Evolutionary conservation across 768 basidiomycete genomes (phyloP).

Genomic region (Lentinula edodes): DNA sequence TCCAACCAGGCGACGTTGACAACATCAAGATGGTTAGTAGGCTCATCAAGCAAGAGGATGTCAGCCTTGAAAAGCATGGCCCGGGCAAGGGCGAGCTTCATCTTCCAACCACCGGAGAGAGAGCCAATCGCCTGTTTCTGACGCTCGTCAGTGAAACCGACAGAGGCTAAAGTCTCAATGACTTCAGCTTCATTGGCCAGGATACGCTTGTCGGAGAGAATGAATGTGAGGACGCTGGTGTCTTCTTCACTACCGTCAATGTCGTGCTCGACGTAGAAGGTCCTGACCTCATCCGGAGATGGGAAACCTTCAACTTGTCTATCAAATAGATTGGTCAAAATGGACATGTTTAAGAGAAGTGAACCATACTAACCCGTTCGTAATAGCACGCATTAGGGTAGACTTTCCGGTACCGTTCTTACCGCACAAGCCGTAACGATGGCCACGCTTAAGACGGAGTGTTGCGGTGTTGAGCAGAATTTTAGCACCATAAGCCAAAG

Average conservation of each 20-base stretch:
- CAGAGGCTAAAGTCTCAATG: conserved; percentile 77
- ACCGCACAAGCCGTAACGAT: conserved; percentile 97
- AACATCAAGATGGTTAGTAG: conserved; percentile 95
- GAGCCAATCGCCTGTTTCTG: conserved; percentile 83
- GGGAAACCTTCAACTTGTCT: conserved; percentile 97
- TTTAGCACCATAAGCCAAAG: conserved; percentile 97
- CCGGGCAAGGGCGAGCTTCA: conserved; percentile 96
- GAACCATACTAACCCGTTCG: conserved; percentile 53
- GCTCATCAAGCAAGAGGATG: conserved; percentile 93
- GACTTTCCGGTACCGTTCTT: conserved; percentile 99
- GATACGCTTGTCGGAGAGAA: conserved; percentile 80
- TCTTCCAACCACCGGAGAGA: conserved; percentile 99
- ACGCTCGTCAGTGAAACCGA: conserved; percentile 87
- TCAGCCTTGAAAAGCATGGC: conserved; percentile 99
- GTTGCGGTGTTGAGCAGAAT: conserved; percentile 94
- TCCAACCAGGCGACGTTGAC: conserved; percentile 98
- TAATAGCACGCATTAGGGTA: conserved; percentile 89
- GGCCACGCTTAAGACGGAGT: conserved; percentile 96
- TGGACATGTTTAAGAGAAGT: conserved; percentile 12
- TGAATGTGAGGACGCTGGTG: conserved; percentile 86
- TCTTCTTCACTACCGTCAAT: conserved; percentile 94
- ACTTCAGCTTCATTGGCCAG: conserved; percentile 63
- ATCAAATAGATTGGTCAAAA: conserved; percentile 23
- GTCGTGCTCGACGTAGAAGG: conserved; percentile 99
- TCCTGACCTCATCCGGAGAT: conserved; percentile 93